phyloP scores from a whole-genome alignment of 2,329 filamentous ascomycete genomes.

The Pestalotiopsis fici region DNA sequence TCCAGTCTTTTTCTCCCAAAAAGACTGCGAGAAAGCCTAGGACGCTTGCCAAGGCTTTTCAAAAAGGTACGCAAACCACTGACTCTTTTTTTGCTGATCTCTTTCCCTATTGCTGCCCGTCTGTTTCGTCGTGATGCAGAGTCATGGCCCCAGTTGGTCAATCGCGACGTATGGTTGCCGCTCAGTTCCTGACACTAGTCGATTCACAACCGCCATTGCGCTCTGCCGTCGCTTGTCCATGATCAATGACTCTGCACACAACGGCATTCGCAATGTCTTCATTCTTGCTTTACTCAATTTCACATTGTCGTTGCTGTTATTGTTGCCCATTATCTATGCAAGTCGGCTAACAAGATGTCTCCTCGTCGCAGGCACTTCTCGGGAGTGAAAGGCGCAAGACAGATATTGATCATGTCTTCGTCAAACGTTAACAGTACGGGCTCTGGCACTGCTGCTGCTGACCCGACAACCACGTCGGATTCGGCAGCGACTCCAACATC shows the following conservation, averaged over 20 bases:
- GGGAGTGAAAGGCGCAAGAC: slow-evolving; percentile 12
- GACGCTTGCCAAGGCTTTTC: slow-evolving; percentile 12
- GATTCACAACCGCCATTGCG: neutral
- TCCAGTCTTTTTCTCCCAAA: slow-evolving; percentile 18
- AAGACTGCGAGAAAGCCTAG: slow-evolving; percentile 15
- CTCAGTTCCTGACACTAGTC: neutral
- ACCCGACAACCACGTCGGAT: slow-evolving; percentile 11
- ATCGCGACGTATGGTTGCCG: neutral
- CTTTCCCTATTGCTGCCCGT: slow-evolving; percentile 1
- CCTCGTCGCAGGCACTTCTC: slow-evolving; percentile 9
- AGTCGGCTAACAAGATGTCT: slow-evolving; percentile 10
- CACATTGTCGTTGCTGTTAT: neutral
- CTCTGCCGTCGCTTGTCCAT: neutral
- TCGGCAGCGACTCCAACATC: neutral
- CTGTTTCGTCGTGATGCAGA: slow-evolving; percentile 4
- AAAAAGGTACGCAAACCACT: slow-evolving; percentile 14
- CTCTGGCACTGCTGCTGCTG: neutral
- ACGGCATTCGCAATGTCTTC: neutral
- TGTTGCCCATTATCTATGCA: neutral
- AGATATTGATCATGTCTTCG: slow-evolving; percentile 15
- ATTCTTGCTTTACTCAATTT: neutral
- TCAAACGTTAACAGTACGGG: slow-evolving; percentile 15
- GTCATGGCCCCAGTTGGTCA: neutral
- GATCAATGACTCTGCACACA: neutral
- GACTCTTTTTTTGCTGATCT: slow-evolving; percentile 5